Evolutionary conservation across 495 filamentous ascomycete species (phyloP).

Genomic region (Penicillium tannophilum): DNA sequence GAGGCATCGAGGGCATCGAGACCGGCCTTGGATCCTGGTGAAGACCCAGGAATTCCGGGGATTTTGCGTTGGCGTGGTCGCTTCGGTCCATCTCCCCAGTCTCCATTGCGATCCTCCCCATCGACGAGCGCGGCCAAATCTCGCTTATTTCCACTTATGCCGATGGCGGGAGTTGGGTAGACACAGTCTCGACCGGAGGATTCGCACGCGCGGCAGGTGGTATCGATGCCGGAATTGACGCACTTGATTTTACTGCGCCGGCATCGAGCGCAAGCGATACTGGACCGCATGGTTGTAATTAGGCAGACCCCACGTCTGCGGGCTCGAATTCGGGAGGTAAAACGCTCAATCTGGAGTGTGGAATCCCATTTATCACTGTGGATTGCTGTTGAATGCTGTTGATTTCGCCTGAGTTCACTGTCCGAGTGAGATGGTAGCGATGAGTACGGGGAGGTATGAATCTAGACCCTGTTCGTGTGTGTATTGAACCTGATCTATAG

Average conservation of each 20-base stretch:
- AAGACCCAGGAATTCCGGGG: conserved; percentile 37
- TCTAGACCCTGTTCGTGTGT: neutral
- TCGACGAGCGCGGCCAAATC: conserved; percentile 50
- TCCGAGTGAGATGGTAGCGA: too few relatives aligned
- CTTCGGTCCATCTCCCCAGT: conserved; percentile 58
- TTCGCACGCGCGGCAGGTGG: conserved; percentile 77
- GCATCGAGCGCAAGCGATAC: conserved; percentile 78
- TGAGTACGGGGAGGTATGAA: neutral
- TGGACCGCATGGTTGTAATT: conserved; percentile 62
- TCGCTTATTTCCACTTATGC: conserved; percentile 59
- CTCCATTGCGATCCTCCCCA: conserved; percentile 60
- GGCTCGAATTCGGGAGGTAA: neutral
- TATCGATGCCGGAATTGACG: conserved; percentile 75
- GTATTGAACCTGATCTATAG: neutral
- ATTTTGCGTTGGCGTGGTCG: conserved; percentile 57
- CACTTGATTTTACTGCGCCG: conserved; percentile 83
- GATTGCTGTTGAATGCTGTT: neutral
- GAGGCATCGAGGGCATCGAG: conserved; percentile 47
- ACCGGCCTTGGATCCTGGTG: conserved; percentile 37
- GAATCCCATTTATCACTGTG: conserved; percentile 8
- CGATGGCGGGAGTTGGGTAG: conserved; percentile 67
- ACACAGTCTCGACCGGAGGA: conserved; percentile 74
- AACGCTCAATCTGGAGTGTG: conserved; percentile 6
- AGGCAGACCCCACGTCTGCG: conserved; percentile 24
- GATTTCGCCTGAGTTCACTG: neutral